phyloP scores from a whole-genome alignment of 2,329 filamentous ascomycete genomes.

The Coniochaeta pulveracea region DNA sequence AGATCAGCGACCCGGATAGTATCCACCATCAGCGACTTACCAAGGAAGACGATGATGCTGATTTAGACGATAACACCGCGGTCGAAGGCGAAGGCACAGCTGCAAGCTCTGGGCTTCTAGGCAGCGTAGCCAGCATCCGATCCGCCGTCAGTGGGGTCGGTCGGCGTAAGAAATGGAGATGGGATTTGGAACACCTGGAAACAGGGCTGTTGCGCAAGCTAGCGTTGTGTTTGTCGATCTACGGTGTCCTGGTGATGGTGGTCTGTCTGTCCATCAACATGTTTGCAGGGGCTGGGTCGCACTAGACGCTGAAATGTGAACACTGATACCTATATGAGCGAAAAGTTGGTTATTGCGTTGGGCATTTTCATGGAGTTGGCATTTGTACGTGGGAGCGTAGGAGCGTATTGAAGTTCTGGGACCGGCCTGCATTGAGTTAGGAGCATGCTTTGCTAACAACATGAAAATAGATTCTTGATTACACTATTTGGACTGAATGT shows the following conservation, averaged over 20 bases:
- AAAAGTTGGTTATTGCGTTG: too few relatives aligned
- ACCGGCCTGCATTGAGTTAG: too few relatives aligned
- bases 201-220: conserved; percentile 56
- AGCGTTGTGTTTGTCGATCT: conserved; percentile 66
- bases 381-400: too few relatives aligned
- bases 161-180: conserved; percentile 38
- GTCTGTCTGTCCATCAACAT: conserved; percentile 79
- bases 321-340: too few relatives aligned
- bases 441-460: too few relatives aligned
- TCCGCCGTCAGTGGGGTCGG: conserved; percentile 26
- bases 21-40: conserved; percentile 74
- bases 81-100: conserved; percentile 21
- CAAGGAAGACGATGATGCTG: conserved; percentile 80
- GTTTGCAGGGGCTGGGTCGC: too few relatives aligned
- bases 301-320: too few relatives aligned
- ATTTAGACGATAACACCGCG: conserved; percentile 32
- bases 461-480: too few relatives aligned
- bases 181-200: conserved; percentile 54
- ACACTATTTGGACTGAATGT: too few relatives aligned
- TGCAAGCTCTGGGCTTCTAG: conserved; percentile 27
- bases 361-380: too few relatives aligned
- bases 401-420: too few relatives aligned
- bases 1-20: conserved; percentile 85
- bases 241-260: conserved; percentile 80
- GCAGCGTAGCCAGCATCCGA: conserved; percentile 32